Conservation (phyloP, 305 asterid species). For the Lippia alba region DNA sequence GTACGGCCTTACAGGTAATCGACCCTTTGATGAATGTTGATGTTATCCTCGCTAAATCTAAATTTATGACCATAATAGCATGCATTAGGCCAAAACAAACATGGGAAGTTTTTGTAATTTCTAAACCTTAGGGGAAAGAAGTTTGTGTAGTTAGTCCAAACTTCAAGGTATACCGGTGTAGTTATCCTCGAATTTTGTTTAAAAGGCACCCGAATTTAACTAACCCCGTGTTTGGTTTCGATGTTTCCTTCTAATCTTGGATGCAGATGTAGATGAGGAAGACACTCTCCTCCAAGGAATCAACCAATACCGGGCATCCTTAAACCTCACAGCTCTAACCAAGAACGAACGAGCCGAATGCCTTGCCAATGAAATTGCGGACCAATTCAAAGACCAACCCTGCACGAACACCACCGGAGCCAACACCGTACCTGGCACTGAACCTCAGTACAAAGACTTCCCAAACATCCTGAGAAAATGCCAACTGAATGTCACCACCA, state of each 20-base stretch:
- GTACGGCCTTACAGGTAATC: neutral
- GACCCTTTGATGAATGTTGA: neutral
- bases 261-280: slow-evolving; percentile 64
- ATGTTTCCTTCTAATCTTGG: neutral
- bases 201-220: too few species aligned
- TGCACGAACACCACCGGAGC: slow-evolving; percentile 87
- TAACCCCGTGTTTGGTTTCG: too few species aligned
- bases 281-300: slow-evolving; percentile 71
- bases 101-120: too few species aligned
- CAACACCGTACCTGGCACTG: slow-evolving; percentile 78
- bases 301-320: slow-evolving; percentile 70
- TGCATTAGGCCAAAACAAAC: too few species aligned
- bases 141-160: too few species aligned
- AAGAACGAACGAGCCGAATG: slow-evolving; percentile 77
- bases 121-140: too few species aligned
- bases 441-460: slow-evolving; percentile 61
- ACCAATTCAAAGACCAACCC: slow-evolving; percentile 70
- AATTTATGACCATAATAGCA: too few species aligned
- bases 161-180: too few species aligned
- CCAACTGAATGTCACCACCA: slow-evolving; percentile 71
- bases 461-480: slow-evolving; percentile 66
- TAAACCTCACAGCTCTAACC: slow-evolving; percentile 63
- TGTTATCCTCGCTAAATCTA: too few species aligned
- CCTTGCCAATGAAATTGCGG: slow-evolving; percentile 77
- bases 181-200: too few species aligned